Evolutionary conservation across 352 stramenopile genomes (phyloP).

Genomic region (Hyaloperonospora arabidopsidis): DNA sequence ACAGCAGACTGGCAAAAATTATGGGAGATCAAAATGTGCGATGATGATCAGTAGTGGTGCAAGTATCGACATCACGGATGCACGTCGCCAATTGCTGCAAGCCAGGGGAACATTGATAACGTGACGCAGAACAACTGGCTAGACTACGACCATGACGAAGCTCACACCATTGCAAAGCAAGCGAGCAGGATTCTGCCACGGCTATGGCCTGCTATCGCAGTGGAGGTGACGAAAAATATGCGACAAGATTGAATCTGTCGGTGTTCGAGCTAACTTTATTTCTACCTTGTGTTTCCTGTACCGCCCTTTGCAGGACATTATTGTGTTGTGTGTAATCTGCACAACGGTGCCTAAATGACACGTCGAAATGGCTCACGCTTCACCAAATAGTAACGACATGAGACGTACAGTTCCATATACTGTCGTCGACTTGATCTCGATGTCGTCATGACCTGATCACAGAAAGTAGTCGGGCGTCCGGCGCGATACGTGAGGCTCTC

Average conservation of each 20-base stretch:
- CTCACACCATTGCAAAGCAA: too few species aligned
- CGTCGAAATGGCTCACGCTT: not conserved
- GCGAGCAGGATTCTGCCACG: too few species aligned
- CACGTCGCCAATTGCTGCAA: too few species aligned
- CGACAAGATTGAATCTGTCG: slow-evolving; percentile 4
- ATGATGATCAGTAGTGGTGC: too few species aligned
- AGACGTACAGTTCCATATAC: slow-evolving; percentile 12
- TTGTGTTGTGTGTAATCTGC: slow-evolving; percentile 12
- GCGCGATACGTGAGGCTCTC: slow-evolving; percentile 89
- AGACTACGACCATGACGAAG: too few species aligned
- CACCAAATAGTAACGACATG: slow-evolving; percentile 12
- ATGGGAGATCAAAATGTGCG: too few species aligned
- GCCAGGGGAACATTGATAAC: too few species aligned
- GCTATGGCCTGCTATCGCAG: too few species aligned
- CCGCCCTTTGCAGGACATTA: slow-evolving; percentile 9
- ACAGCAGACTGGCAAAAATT: too few species aligned
- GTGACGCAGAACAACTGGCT: too few species aligned
- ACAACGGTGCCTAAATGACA: slow-evolving; percentile 17
- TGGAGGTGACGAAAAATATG: not conserved
- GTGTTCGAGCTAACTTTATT: slow-evolving; percentile 31
- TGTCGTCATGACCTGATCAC: slow-evolving; percentile 37
- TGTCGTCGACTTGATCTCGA: slow-evolving; percentile 4
- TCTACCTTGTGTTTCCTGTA: slow-evolving; percentile 24
- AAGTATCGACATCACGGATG: too few species aligned
- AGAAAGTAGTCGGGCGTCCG: slow-evolving; percentile 94